Evolutionary conservation across 768 basidiomycete species (phyloP).

Genomic region (Russula sp.): DNA sequence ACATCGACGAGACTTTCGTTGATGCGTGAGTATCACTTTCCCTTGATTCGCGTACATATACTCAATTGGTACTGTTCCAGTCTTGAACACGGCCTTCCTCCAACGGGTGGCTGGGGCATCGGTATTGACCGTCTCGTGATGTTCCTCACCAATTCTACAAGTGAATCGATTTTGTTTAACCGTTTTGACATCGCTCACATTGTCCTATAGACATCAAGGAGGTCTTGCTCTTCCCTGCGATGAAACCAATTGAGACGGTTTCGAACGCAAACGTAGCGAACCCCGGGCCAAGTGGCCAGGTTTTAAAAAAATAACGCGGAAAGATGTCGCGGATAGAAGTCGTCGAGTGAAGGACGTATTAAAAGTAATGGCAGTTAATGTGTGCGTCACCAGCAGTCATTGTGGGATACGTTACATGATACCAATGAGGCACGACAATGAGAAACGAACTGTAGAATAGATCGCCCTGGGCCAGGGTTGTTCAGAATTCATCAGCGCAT

Average conservation of each 20-base stretch:
- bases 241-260: slow-evolving; percentile 75
- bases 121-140: slow-evolving; percentile 96
- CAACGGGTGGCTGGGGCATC: slow-evolving; percentile 96
- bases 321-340: background rate
- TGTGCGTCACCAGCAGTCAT: background rate
- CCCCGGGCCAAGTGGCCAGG: slow-evolving; percentile 36
- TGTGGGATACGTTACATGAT: background rate
- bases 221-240: slow-evolving; percentile 93
- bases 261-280: slow-evolving; percentile 39
- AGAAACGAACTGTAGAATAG: background rate
- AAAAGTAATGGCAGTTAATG: slow-evolving; percentile 9
- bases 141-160: slow-evolving; percentile 97
- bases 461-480: background rate
- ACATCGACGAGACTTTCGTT: slow-evolving; percentile 92
- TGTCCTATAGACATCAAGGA: slow-evolving; percentile 82
- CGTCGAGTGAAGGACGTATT: slow-evolving; percentile 4
- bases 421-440: background rate
- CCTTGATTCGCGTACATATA: background rate
- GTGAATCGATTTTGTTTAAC: slow-evolving; percentile 44
- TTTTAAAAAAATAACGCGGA: slow-evolving; percentile 19
- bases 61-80: slow-evolving; percentile 41
- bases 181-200: slow-evolving; percentile 18
- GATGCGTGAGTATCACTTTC: slow-evolving; percentile 66
- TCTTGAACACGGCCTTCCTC: slow-evolving; percentile 95
- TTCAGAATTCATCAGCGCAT: slow-evolving; percentile 29